phyloP scores from a whole-genome alignment of 805 yeast species.

The Metschnikowia borealis region DNA sequence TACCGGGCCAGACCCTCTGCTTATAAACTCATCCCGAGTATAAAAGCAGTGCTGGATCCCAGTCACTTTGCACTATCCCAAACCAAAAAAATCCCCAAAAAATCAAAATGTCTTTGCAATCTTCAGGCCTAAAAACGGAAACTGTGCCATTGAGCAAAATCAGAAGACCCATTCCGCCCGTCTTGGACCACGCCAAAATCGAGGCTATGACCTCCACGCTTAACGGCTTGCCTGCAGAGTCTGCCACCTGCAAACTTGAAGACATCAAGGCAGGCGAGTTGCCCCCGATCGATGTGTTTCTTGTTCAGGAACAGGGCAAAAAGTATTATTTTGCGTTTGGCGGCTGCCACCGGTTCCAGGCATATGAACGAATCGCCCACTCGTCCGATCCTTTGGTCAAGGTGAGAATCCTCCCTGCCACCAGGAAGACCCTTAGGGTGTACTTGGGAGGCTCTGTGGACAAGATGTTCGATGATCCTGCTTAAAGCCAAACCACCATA shows the following conservation, averaged over 20 bases:
- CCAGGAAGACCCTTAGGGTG: conserved; percentile 59
- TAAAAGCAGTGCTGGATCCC: too few relatives aligned
- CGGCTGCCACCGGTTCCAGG: conserved; percentile 87
- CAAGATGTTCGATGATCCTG: conserved; percentile 33
- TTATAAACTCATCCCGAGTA: background rate
- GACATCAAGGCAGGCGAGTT: conserved; percentile 57
- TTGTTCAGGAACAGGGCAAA: conserved; percentile 59
- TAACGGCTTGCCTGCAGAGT: conserved; percentile 59
- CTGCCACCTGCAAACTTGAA: conserved; percentile 53
- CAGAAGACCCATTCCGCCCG: conserved; percentile 82
- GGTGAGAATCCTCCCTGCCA: conserved; percentile 72
- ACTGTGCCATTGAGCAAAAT: conserved; percentile 66
- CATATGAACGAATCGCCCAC: conserved; percentile 53
- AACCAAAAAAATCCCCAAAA: too few relatives aligned
- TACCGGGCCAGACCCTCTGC: background rate
- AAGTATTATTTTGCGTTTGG: conserved; percentile 78
- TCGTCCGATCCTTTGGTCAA: conserved; percentile 46
- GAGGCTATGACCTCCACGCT: conserved; percentile 75
- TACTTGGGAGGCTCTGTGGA: conserved; percentile 72
- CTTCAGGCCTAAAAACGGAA: conserved; percentile 50
- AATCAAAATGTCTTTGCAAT: conserved; percentile 37
- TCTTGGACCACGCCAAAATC: conserved; percentile 67
- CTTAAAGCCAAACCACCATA: background rate
- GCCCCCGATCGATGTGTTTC: conserved; percentile 79
- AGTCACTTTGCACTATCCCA: too few relatives aligned